phyloP scores from a whole-genome alignment of 148 eudicot genomes.

The Fagopyrum tataricum region DNA sequence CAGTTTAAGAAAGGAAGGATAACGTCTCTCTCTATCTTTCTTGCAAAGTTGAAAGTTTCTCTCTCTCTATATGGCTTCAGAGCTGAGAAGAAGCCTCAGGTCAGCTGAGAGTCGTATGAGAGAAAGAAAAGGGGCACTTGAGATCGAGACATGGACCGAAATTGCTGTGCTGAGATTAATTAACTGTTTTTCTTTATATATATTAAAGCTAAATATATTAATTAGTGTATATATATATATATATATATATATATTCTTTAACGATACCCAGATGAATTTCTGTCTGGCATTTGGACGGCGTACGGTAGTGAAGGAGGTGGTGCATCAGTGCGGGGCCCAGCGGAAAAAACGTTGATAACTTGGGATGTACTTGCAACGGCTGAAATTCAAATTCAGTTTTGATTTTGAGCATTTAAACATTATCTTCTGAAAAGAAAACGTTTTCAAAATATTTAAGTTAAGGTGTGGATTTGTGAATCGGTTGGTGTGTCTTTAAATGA shows the following conservation, averaged over 20 bases:
- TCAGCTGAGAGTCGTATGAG: slow-evolving; percentile 8
- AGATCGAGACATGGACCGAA: slow-evolving; percentile 6
- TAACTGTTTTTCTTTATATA: not conserved
- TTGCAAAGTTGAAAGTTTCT: slow-evolving; percentile 13
- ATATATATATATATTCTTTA: not conserved
- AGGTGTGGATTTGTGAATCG: too few species aligned
- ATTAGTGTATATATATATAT: too few species aligned
- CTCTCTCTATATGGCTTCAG: not conserved
- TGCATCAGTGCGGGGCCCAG: not conserved
- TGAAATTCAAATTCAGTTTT: slow-evolving; percentile 2
- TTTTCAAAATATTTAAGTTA: too few species aligned
- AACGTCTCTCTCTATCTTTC: slow-evolving; percentile 15
- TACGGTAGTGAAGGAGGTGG: not conserved
- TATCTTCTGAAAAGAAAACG: too few species aligned
- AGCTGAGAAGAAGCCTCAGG: not conserved
- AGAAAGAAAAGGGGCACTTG: not conserved
- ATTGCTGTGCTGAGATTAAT: not conserved
- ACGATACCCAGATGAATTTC: not conserved
- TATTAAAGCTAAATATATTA: not conserved
- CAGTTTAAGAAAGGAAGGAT: not conserved
- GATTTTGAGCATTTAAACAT: not conserved
- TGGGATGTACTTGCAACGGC: slow-evolving; percentile 4
- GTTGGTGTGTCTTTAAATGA: too few species aligned
- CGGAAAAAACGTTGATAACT: not conserved
- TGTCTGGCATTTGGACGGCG: not conserved